Base-by-base conservation (phyloP, 768 basidiomycete species). In the Macrolepiota fuliginosa region DNA sequence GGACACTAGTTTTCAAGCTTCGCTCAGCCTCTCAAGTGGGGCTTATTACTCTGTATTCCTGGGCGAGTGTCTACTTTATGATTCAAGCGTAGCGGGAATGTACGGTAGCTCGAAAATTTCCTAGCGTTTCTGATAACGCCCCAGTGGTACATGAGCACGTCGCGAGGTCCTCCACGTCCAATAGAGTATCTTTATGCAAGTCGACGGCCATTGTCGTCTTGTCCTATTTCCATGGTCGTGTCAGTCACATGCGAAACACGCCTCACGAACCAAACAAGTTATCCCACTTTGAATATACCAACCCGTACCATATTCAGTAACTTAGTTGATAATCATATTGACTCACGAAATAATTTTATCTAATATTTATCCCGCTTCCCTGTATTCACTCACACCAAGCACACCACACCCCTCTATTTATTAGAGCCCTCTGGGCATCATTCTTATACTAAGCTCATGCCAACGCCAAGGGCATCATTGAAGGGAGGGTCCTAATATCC, bases 121-220 rank as follows among this genome's bases (percentile, higher is more conserved):
- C 79, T 46, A 99, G 76, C 2, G 92, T 80, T 39, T 88, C 87
- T 2, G 88, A 79, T 73, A 99, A 97, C 0, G 91, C 89, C 62
- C 94, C 92, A 1, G 81, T 73, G 0, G 89, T 88, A 72, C 96
- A 98, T 0, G 90, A 79, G 70, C 97, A 98, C 2, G 91, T 91
- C 4, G 85, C 78, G 5, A 98, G 82, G 66, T 96, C 93, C 64
- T 97, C 94, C 1, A 98, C 88, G 0, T 89, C 85, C 1, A 89
- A 84, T 11, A 85, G 77, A 49, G 97, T 92, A 56, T 96, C 93
- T 66, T 87, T 88, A 73, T 94, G 93, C 56, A 95, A 78, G 66
- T 96, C 95, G 64, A 98, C 92, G 57, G 96, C 88, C 53, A 83
- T 90, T 72, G 96, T 96, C 49, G 95, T 92, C 74, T 98, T 97